phyloP scores from a whole-genome alignment of 2,329 filamentous ascomycete genomes.

The Colletotrichum lini region DNA sequence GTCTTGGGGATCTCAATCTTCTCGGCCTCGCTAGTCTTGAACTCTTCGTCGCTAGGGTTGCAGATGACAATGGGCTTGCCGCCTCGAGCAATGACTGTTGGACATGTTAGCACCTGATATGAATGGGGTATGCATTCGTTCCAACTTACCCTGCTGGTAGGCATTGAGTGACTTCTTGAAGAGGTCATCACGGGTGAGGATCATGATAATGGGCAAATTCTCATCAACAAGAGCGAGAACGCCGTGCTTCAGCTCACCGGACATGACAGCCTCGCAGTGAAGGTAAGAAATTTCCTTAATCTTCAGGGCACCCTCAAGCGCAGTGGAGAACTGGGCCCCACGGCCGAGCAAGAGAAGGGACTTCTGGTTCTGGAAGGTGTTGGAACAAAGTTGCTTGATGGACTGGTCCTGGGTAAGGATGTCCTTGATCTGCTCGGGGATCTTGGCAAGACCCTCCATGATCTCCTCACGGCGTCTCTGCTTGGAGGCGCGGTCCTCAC shows the following conservation, averaged over 20 bases:
- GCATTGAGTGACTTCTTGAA: constrained; percentile 99
- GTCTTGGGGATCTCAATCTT: constrained; percentile 98
- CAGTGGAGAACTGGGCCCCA: constrained; percentile 96
- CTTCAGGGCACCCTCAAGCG: constrained; percentile 96
- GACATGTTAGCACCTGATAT: background rate
- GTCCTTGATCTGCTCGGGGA: constrained; percentile 92
- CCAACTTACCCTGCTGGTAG: constrained; percentile 90
- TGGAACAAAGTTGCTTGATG: constrained; percentile 94
- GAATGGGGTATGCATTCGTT: background rate
- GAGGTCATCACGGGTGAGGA: constrained; percentile 93
- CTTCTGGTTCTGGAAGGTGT: constrained; percentile 97
- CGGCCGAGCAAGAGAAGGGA: constrained; percentile 92
- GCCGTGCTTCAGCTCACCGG: constrained; percentile 98
- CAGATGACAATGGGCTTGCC: constrained; percentile 99
- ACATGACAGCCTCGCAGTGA: constrained; percentile 99
- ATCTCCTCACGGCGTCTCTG: constrained; percentile 92
- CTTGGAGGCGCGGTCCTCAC: constrained; percentile 97
- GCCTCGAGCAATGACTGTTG: constrained; percentile 88
- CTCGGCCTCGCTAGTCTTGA: constrained; percentile 88
- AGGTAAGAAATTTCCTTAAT: constrained; percentile 99
- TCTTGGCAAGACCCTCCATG: constrained; percentile 89
- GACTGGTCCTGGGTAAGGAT: constrained; percentile 92
- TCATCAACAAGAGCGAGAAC: constrained; percentile 97
- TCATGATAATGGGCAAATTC: constrained; percentile 99
- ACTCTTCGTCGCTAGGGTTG: constrained; percentile 91